Base-by-base conservation (phyloP, 2,329 filamentous ascomycete genomes). In the Aspergillus cejpii region DNA sequence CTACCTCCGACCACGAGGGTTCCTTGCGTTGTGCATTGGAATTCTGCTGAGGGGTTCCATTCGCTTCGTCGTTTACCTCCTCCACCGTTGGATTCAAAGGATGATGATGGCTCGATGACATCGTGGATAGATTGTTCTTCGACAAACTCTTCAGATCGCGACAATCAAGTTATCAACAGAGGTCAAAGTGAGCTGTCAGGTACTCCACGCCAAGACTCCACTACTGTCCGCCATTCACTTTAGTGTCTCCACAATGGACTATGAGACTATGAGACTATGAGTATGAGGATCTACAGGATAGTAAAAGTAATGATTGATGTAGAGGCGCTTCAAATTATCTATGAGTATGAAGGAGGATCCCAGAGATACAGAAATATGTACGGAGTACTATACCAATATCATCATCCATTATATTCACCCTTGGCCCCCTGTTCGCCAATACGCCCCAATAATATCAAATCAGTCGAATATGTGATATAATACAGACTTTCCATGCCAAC, bases 1-100 rank as follows among this genome's bases (percentile, higher is more conserved):
- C 44, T 44, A 57, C 54, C 57, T 59, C 47, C 15, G 54, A 41
- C 56, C 57, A 58, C 11, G 51, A 54, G 20, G 60, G 49, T 26
- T 39, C 39, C 21, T 26, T 26, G 19, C 27, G 27, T 39, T 41
- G 24, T 23, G 33, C 34, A 12, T 15, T 10, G 11, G 19, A 19
- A 20, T n/a, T 19, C 36, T 14, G 26, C 5, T 41, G 23, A 15
- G 11, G 14, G n/a, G 21, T 37, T 3, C n/a, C 19, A 2, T 34
- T 27, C 4, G 27, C 4, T 21, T 41, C 39, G 6, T 55, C 51
- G 4, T 36, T 14, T 4, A 37, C 36, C 10, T 56, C 55, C 19
- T 59, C 54, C 2, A 56, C 50, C 1, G 48, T 51, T 2, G 56
- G 50, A 19, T 54, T 54, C n/a, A 46, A 43, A 1, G 38, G 29